These are phyloP conservation scores for Nakazawaea peltata DNA, from an alignment of 805 yeast species.

Conservation along the genomic window DNA sequence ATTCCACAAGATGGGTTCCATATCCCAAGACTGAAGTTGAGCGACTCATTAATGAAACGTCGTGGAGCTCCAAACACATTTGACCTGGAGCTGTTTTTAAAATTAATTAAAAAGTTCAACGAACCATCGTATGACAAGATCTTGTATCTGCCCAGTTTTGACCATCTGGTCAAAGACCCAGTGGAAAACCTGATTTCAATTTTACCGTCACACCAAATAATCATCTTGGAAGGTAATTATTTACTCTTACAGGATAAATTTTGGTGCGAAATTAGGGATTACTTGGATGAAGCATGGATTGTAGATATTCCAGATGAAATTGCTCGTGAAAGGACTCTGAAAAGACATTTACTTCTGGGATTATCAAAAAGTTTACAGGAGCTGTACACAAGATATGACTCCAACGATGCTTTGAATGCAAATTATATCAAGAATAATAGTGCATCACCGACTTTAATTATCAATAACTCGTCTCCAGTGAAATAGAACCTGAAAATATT, in stretches of 20 bases:
- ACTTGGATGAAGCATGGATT: background rate
- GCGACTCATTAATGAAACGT: constrained; percentile 28
- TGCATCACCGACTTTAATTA: background rate
- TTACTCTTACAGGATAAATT: constrained; percentile 14
- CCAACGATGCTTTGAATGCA: background rate
- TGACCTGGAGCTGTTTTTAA: constrained; percentile 22
- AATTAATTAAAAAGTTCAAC: constrained; percentile 12
- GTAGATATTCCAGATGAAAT: background rate
- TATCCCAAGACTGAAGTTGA: constrained; percentile 27
- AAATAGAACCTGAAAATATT: no score
- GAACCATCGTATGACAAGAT: constrained; percentile 11
- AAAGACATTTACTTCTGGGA: background rate
- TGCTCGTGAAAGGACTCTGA: background rate
- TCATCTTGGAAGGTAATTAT: constrained; percentile 34
- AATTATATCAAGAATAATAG: constrained; percentile 5
- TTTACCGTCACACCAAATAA: constrained; percentile 18
- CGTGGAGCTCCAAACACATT: constrained; percentile 45
- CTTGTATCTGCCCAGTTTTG: constrained; percentile 25
- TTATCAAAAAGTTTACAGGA: background rate
- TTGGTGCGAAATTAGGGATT: background rate
- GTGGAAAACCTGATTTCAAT: constrained; percentile 25
- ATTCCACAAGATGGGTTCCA: constrained; percentile 25
- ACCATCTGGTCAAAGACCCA: constrained; percentile 33
- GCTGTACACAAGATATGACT: background rate
- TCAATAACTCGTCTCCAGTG: no score